A percentile compares a stretch with the other conserved stretches of the same genome.
Conservation (phyloP, 345 rosid genomes). For the Gossypium raimondii region DNA sequence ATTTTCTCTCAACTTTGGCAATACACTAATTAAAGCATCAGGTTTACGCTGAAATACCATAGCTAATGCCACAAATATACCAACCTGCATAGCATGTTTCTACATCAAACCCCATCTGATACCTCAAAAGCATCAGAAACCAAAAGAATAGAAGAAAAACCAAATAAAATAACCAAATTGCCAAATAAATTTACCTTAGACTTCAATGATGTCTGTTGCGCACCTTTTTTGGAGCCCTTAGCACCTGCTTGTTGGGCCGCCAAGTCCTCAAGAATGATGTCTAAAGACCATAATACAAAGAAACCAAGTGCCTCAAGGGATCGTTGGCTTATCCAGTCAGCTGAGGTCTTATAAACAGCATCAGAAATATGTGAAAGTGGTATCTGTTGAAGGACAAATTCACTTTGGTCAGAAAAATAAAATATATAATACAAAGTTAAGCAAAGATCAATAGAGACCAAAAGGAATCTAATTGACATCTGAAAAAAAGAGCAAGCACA, state of each 20-base stretch:
- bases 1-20: conserved; percentile 54
- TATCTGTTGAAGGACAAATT: conserved; percentile 33
- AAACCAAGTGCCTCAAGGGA: conserved; percentile 54
- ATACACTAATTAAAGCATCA: conserved; percentile 51
- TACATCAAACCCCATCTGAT: neutral
- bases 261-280: conserved; percentile 54
- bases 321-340: conserved; percentile 65
- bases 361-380: conserved; percentile 63
- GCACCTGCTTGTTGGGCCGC: conserved; percentile 44
- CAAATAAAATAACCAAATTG: neutral
- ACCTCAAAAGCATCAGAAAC: neutral
- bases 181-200: conserved; percentile 41
- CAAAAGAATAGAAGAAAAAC: neutral
- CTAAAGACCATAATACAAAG: conserved; percentile 63
- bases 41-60: conserved; percentile 70
- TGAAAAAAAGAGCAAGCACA: neutral
- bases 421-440: too few relatives aligned
- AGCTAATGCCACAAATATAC: conserved; percentile 65
- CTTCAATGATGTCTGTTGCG: conserved; percentile 50
- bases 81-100: conserved; percentile 44
- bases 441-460: neutral
- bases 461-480: neutral
- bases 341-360: conserved; percentile 58
- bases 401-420: neutral
- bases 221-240: conserved; percentile 57